phyloP scores from a whole-genome alignment of 768 basidiomycete species.

The Termitomyces sp. region DNA sequence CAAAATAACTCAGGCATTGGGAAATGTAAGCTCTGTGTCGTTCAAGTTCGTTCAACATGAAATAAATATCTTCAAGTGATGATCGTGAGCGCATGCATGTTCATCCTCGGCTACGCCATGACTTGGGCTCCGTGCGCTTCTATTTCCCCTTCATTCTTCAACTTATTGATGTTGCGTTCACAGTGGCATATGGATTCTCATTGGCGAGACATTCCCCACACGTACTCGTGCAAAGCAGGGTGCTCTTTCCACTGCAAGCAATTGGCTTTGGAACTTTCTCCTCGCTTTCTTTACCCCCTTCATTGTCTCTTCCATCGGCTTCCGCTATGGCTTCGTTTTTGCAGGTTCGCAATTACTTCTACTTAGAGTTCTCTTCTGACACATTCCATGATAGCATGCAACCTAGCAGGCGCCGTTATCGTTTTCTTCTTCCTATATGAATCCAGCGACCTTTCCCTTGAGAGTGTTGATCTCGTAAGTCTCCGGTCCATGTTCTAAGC shows the following conservation, averaged over 20 bases:
- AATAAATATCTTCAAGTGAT: conserved; percentile 35
- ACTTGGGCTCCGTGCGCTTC: conserved; percentile 59
- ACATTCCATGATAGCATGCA: conserved; percentile 39
- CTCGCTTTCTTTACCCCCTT: conserved; percentile 80
- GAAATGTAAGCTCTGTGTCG: conserved; percentile 34
- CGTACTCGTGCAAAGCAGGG: conserved; percentile 71
- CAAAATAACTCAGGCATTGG: conserved; percentile 44
- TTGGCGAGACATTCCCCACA: conserved; percentile 75
- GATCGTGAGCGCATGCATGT: conserved; percentile 67
- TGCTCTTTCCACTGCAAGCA: conserved; percentile 58
- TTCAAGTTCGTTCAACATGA: neutral
- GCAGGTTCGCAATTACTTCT: conserved; percentile 36
- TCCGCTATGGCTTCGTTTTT: conserved; percentile 69
- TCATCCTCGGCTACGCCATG: conserved; percentile 68
- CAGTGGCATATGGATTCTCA: conserved; percentile 71
- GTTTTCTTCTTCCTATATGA: conserved; percentile 80
- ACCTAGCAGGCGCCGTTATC: conserved; percentile 53
- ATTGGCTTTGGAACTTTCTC: conserved; percentile 71
- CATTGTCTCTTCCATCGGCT: conserved; percentile 53
- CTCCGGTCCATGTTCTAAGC: neutral
- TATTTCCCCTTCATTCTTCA: neutral
- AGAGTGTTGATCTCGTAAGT: conserved; percentile 55
- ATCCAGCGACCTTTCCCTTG: conserved; percentile 61
- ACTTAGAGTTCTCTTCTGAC: neutral
- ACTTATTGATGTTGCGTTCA: neutral